phyloP scores from a whole-genome alignment of 108 stramenopile species.

The Bacterosira constricta region DNA sequence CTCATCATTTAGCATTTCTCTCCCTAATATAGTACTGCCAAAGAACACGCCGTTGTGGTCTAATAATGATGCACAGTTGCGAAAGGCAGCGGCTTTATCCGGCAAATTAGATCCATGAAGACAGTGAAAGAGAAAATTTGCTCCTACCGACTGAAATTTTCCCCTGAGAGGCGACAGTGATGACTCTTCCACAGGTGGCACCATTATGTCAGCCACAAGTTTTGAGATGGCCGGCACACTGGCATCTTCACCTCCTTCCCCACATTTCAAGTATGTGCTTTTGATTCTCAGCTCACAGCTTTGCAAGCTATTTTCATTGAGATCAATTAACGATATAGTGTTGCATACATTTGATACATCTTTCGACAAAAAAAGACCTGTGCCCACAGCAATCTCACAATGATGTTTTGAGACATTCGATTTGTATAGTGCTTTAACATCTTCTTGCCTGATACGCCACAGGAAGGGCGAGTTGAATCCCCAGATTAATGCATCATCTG shows the following conservation, averaged over 20 bases:
- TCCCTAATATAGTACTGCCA: conserved; percentile 35
- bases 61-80: conserved; percentile 33
- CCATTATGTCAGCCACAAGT: conserved; percentile 8
- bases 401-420: conserved; percentile 16
- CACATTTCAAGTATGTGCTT: no score
- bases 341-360: background rate
- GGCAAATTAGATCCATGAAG: conserved; percentile 25
- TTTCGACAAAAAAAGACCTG: conserved; percentile 27
- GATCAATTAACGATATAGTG: conserved; percentile 28
- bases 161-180: background rate
- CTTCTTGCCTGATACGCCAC: conserved; percentile 32
- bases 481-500: conserved; percentile 43
- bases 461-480: conserved; percentile 46
- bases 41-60: conserved; percentile 30
- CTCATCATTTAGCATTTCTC: conserved; percentile 29
- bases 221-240: background rate
- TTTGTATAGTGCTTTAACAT: conserved; percentile 18
- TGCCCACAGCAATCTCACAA: conserved; percentile 41
- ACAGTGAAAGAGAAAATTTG: conserved; percentile 44
- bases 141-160: conserved; percentile 28
- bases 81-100: conserved; percentile 29
- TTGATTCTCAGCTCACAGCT: conserved; percentile 23
- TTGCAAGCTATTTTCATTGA: conserved; percentile 34
- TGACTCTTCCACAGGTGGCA: background rate
- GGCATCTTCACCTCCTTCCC: background rate